These are phyloP conservation scores for Ascochyta rabiei DNA, from an alignment of 2,329 filamentous ascomycete species.

Conservation along the genomic window DNA sequence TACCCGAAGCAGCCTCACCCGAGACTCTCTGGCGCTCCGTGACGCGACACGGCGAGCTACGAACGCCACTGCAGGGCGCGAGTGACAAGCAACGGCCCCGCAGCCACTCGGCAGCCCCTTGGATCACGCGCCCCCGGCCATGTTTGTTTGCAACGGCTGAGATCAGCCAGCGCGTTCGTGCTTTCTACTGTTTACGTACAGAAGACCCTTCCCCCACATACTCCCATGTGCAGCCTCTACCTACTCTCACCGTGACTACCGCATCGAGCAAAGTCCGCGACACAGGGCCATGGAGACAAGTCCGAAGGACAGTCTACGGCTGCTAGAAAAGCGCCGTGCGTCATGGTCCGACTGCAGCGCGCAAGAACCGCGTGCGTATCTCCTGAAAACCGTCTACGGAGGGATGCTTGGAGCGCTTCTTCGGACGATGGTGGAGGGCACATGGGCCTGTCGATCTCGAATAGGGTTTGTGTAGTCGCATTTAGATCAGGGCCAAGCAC, in stretches of 20 bases:
- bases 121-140: not conserved
- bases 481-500: slow-evolving; percentile 3
- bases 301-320: not conserved
- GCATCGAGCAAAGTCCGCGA: slow-evolving; percentile 2
- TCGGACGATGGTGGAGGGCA: not conserved
- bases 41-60: not conserved
- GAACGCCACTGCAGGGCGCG: slow-evolving; percentile 6
- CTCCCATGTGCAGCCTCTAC: not conserved
- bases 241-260: slow-evolving; percentile 4
- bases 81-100: slow-evolving; percentile 10
- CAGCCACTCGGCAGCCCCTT: slow-evolving; percentile 12
- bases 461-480: slow-evolving; percentile 8
- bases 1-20: slow-evolving; percentile 8
- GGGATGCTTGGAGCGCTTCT: not conserved
- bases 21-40: not conserved
- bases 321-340: not conserved
- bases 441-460: slow-evolving; percentile 8
- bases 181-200: slow-evolving; percentile 15
- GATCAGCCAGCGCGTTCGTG: slow-evolving; percentile 2
- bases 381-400: not conserved
- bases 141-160: not conserved
- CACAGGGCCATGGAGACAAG: not conserved
- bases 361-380: not conserved
- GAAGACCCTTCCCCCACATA: not conserved
- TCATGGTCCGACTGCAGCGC: slow-evolving; percentile 2